Evolutionary conservation across 805 yeast species (phyloP).

Genomic region (Metschnikowia colocasiae): DNA sequence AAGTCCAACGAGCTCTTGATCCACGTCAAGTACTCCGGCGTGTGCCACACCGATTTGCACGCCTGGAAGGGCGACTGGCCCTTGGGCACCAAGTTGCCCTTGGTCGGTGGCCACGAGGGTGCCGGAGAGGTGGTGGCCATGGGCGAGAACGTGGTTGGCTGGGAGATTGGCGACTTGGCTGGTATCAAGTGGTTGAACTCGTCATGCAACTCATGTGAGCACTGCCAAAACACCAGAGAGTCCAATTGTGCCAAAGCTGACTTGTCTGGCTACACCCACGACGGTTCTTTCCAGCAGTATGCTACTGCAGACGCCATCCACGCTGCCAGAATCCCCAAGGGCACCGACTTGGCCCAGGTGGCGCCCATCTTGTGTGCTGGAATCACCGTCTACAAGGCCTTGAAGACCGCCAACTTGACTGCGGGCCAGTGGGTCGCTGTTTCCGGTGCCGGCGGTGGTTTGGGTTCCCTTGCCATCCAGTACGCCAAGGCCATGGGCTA

Average conservation of each 20-base stretch:
- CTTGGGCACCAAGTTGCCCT: conserved; percentile 64
- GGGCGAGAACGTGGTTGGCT: conserved; percentile 65
- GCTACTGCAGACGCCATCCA: conserved; percentile 86
- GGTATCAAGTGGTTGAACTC: conserved; percentile 84
- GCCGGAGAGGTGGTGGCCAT: conserved; percentile 80
- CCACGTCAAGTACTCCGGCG: conserved; percentile 85
- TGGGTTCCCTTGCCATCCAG: conserved; percentile 71
- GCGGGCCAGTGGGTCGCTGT: conserved; percentile 77
- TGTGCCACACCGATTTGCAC: conserved; percentile 91
- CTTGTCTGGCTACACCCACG: conserved; percentile 76
- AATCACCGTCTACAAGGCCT: conserved; percentile 85
- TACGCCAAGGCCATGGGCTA: conserved; percentile 76
- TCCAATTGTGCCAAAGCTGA: conserved; percentile 68
- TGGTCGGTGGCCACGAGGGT: conserved; percentile 89
- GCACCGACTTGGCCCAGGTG: conserved; percentile 67
- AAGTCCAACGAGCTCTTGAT: conserved; percentile 73
- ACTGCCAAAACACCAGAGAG: conserved; percentile 63
- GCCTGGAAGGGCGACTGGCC: conserved; percentile 97
- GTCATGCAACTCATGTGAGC: conserved; percentile 74
- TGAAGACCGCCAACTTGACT: conserved; percentile 67
- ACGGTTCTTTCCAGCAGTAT: conserved; percentile 89
- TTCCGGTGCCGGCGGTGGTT: conserved; percentile 79
- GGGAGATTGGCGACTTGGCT: conserved; percentile 75
- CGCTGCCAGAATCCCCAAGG: conserved; percentile 75
- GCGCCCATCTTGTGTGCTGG: conserved; percentile 91